Conservation (phyloP, 148 eudicot genomes). For the Cornus florida region DNA sequence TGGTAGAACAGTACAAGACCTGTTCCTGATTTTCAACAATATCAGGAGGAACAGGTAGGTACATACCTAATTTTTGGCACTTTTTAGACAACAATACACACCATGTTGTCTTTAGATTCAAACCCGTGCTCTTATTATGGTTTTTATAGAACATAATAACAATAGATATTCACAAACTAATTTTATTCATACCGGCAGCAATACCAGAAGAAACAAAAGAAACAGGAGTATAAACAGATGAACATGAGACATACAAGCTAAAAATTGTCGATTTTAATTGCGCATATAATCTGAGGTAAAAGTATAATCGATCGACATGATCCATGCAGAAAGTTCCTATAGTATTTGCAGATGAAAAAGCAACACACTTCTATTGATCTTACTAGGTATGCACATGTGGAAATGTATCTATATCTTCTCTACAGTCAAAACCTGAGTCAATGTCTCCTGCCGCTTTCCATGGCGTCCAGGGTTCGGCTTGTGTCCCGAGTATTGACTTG, state of each 20-base stretch:
- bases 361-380: neutral
- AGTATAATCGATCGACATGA: neutral
- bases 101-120: no score
- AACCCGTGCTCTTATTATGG: no score
- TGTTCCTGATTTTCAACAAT: no score
- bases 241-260: neutral
- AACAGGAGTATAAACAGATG: neutral
- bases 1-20: no score
- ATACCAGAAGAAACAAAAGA: neutral
- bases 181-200: no score
- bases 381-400: neutral
- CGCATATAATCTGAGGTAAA: neutral
- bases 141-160: no score
- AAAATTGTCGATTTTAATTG: neutral
- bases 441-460: slow-evolving; percentile 47
- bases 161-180: no score
- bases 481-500: slow-evolving; percentile 28
- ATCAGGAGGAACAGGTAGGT: no score
- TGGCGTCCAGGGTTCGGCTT: slow-evolving; percentile 36
- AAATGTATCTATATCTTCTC: neutral
- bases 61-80: no score
- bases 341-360: neutral
- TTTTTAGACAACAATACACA: no score
- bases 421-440: neutral
- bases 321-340: neutral